Evolutionary conservation across 129 eudicot species (phyloP), one percentile per base, ranked within the genome.

Genomic region (Oenanthe sinensis): DNA sequence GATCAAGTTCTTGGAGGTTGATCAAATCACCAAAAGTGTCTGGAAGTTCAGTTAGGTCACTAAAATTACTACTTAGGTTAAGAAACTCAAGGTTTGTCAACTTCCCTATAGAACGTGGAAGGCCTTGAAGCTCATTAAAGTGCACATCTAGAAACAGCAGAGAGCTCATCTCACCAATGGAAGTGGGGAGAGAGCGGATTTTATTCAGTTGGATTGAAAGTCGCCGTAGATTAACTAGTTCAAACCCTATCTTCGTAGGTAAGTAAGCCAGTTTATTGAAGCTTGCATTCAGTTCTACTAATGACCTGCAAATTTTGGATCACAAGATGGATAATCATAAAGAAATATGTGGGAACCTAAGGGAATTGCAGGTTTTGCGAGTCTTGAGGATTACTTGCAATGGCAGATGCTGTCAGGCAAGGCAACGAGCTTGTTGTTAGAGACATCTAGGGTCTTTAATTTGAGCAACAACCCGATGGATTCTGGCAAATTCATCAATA

Each of bases 91-190:
- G 97, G 78, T 90, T 88, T 33, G 87, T 86, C 81, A 96, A 75
- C 54, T 85, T 90, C 40, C 97, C 97, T 37, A 92, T 84, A 45
- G 91, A 71, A 46, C 48, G 79, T 65, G 99, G 99, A 30, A 96
- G 96, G 69, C 97, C 96, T 71, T 81, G 88, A 33, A 96, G 93
- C 87, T 92, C 99, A 43, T 95, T 95, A 85, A 95, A 95, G 84
- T 92, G 99, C 68, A 85, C 90, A 79, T 92, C 97, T 75, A 95
- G 81, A 75, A 46, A 78, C 39, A 76, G 82, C 67, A 95, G 85
- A 28, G 97, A 90, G 69, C 46, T 83, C 97, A 95, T 95, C 39
- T 92, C 96, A 50, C 99, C 92, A 63, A 95, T 85, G 16, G 97
- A 95, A 33, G 96, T 87, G 20, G 99, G 99, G 70, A 95, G 91